Evolutionary conservation across 257 asterid genomes (phyloP), one percentile per base, ranked within the genome.

Genomic region (Anisodus tanguticus): DNA sequence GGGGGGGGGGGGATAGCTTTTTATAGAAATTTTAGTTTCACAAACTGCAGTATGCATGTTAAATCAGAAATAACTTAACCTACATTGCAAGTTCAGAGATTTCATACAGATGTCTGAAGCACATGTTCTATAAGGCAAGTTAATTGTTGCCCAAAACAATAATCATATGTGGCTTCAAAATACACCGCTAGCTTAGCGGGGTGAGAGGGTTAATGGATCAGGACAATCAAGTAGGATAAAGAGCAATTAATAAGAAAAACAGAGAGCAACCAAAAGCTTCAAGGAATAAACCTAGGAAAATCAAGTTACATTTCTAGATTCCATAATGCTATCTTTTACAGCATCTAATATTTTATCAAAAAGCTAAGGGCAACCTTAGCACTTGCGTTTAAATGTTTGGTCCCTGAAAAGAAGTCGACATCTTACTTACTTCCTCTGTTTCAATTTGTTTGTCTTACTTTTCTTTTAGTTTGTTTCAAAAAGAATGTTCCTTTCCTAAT

Each of bases 231-330:
- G 59, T 45, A 9, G 41, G 6, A 4, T 39, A 72, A 10, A 45
- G 59, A 47, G 80, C 57, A 11, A 22, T 22, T 43, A 54, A 54
- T 16, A 71, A 19, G 45, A 68, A 2, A 17, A 45, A 19, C n/a
- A 1, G 39, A 9, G 58, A 71, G 58, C 39, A 71, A 70, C 57
- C 79, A 43, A 47, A 71, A 45, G 39, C 57, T 71, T 45, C 37
- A 45, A 71, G 79, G 79, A 45, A 71, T n/a, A 45, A 71, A 71
- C 39, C 35, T 71, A n/a, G 17, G 57, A 71, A 71, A 64, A 71
- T n/a, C 57, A 71, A 45, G 55, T 12, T n/a, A 12, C 58, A 71
- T 2, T 19, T 2, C 2, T 71, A 9, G 58, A 22, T 71, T 71
- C 39, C 79, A 11, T 26, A 71, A 5, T 71, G 37, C 57, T 71